Evolutionary conservation across 495 filamentous ascomycete genomes (phyloP), one percentile per base, ranked within the genome.

Genomic region (Talaromyces nanjingensis): DNA sequence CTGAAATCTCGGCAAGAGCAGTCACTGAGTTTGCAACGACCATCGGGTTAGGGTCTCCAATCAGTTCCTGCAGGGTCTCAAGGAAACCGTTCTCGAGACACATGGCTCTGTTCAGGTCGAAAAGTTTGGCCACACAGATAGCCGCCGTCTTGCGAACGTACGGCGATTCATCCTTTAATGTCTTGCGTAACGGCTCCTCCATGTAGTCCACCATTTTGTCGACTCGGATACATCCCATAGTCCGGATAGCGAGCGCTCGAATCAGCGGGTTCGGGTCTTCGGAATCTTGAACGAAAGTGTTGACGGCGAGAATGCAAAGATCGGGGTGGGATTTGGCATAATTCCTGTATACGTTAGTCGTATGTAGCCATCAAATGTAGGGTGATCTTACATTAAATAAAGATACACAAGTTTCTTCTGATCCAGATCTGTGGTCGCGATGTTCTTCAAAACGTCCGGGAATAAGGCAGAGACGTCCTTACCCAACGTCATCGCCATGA

Each of bases 191-290:
- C 24, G 94, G 94, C 73, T 98, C 94, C 76, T 99, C 94, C 94
- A 98, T 97, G 74, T 99, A 99, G 71, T 99, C 96, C 65, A 98
- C 91, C 89, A 99, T 99, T 77, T 99, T 99, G 66, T 98, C 94
- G 65, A 99, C 94, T 49, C 94, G 84, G 65, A 99, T 97, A 74
- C 94, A 98, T 27, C 94, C 94, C 94, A 99, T 99, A n/a, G 94
- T 99, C 47, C 94, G 84, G 72, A 99, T 96, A 53, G 94, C 94
- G 14, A 99, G 81, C 18, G 94, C 94, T 74, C 96, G 83, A 67
- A 99, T 91, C 6, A 99, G 83, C 2, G 94, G 94, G 72, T 99
- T 99, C 59, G 94, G 94, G 74, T 99, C 94, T 84, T 99, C 94
- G 8, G 94, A 92, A 71, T 99, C 94, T 83, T 99, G 94, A 20